Evolutionary conservation across 805 yeast genomes (phyloP), one percentile per base, ranked within the genome.

Genomic region (Saccharomycopsis oosterbeekiorum): DNA sequence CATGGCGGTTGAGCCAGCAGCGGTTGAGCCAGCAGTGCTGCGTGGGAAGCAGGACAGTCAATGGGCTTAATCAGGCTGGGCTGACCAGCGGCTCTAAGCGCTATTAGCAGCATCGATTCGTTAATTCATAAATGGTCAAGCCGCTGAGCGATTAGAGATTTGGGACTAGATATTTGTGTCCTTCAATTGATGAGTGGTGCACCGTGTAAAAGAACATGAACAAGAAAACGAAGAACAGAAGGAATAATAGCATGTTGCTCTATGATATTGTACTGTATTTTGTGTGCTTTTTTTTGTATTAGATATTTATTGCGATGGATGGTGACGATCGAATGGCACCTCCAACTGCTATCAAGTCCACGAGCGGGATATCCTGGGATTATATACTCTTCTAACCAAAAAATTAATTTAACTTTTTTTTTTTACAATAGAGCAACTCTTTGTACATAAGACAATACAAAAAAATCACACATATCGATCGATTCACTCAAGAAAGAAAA

Each of bases 91-190:
- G 34, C 34, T 3, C 6, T 6, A 29, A 29, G 34, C 34, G 34
- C 34, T 6, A 6, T 6, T 3, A 29, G 3, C 34, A 29, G 34
- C 34, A 14, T 2, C 41, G 15, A 37, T 37, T 14, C 41, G 15
- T 37, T 14, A 37, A 12, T 55, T n/a, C 26, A 29, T 29, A 29
- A 29, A 29, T 29, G 6, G 34, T 4, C 34, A 29, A 29, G 34
- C 34, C 34, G 34, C 34, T 6, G n/a, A 29, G 34, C 21, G 24
- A 34, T 51, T 47, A 59, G 21, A 63, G 64, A 34, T 63, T 63
- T 60, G 65, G 65, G 12, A 63, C 51, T 50, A 63, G 57, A 42
- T 63, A 60, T 42, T 56, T 58, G 59, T 63, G 65, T 50, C 47
- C 26, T 14, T 53, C 62, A n/a, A 63, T 42, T 11, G 64, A 39